Conservation (phyloP, 148 eudicot genomes). For the Selenicereus undatus region DNA sequence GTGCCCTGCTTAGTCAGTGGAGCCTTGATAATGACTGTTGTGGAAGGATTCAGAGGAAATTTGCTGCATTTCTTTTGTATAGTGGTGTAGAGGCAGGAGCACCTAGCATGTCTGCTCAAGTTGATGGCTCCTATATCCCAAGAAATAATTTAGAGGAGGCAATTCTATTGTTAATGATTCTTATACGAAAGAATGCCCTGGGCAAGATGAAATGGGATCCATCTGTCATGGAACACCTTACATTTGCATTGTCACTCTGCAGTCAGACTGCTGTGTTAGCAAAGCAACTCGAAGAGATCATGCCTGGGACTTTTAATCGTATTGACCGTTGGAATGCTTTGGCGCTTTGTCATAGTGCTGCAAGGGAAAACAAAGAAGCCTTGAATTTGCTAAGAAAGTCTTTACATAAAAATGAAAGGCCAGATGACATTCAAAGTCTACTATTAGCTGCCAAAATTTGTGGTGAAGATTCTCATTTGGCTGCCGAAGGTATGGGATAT, state of each 20-base stretch:
- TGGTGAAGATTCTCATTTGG: conserved; percentile 59
- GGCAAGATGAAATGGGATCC: conserved; percentile 89
- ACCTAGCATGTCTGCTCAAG: conserved; percentile 79
- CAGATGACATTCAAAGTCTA: conserved; percentile 59
- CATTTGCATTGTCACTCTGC: conserved; percentile 86
- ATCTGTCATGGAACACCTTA: conserved; percentile 85
- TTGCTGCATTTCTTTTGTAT: conserved; percentile 81
- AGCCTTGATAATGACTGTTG: conserved; percentile 83
- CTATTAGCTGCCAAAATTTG: conserved; percentile 85
- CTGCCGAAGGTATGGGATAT: conserved; percentile 76
- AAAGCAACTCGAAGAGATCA: conserved; percentile 79
- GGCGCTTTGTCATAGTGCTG: conserved; percentile 72
- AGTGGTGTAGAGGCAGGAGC: conserved; percentile 85
- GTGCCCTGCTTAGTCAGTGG: conserved; percentile 94
- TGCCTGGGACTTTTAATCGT: conserved; percentile 79
- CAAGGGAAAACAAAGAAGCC: conserved; percentile 59
- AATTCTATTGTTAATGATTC: conserved; percentile 76
- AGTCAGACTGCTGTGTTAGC: conserved; percentile 77
- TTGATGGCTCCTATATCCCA: conserved; percentile 79
- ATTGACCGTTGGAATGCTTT: conserved; percentile 79
- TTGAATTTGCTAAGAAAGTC: conserved; percentile 70
- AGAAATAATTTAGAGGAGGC: conserved; percentile 94
- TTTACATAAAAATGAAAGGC: conserved; percentile 71
- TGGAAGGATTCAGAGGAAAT: conserved; percentile 79
- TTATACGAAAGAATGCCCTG: conserved; percentile 64